phyloP scores from a whole-genome alignment of 1,284 basidiomycete species.

The Schizophyllum commune region DNA sequence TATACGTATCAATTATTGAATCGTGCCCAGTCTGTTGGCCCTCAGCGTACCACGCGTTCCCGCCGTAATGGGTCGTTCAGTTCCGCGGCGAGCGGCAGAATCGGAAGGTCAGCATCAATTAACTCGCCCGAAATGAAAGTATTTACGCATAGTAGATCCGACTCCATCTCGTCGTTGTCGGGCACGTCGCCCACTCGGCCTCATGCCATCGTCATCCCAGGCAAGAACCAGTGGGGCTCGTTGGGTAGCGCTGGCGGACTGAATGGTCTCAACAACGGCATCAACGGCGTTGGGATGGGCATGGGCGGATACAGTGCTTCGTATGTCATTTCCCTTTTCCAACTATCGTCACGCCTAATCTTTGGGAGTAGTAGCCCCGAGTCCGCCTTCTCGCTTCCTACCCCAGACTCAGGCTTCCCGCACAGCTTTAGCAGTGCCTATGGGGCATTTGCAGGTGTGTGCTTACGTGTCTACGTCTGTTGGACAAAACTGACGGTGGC shows the following conservation, averaged over 20 bases:
- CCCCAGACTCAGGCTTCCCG: neutral
- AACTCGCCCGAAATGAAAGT: neutral
- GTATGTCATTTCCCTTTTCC: neutral
- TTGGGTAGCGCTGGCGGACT: slow-evolving; percentile 8
- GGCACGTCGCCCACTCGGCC: slow-evolving; percentile 21
- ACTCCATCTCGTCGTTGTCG: slow-evolving; percentile 17
- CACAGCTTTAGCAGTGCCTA: neutral
- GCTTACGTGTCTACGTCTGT: neutral
- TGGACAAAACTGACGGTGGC: neutral
- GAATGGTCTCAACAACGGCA: neutral
- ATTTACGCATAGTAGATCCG: neutral
- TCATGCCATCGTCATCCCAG: slow-evolving; percentile 53
- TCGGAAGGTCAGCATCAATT: slow-evolving; percentile 11
- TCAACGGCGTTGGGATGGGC: slow-evolving; percentile 3
- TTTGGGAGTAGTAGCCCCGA: neutral
- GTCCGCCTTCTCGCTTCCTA: neutral
- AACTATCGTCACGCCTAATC: neutral
- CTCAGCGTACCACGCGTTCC: slow-evolving; percentile 37
- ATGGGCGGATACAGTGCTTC: slow-evolving; percentile 5
- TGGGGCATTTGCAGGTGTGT: neutral
- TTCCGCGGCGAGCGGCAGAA: slow-evolving; percentile 23
- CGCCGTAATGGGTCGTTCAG: slow-evolving; percentile 45
- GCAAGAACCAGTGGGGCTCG: slow-evolving; percentile 11
- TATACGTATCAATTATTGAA: neutral
- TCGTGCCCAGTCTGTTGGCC: slow-evolving; percentile 26